phyloP scores from a whole-genome alignment of 2,329 filamentous ascomycete species.

The Phaeophleospora eucalypticola region DNA sequence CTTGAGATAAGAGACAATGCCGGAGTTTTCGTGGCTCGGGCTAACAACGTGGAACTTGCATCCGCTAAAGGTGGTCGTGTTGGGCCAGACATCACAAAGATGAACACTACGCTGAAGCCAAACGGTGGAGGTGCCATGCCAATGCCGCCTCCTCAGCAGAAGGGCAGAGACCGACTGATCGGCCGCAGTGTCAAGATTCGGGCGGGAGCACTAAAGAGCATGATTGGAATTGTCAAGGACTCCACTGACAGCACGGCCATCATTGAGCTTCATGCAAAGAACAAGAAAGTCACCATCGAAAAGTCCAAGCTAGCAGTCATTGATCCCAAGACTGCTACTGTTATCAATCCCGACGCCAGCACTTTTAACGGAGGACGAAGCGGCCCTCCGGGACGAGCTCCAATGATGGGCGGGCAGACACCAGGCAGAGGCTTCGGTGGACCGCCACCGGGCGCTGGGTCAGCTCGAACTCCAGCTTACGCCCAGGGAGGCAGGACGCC shows the following conservation, averaged over 20 bases:
- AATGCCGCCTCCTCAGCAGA: slow-evolving; percentile 66
- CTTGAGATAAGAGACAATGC: slow-evolving; percentile 80
- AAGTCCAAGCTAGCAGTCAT: slow-evolving; percentile 81
- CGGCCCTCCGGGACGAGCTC: slow-evolving; percentile 16
- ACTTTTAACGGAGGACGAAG: slow-evolving; percentile 18
- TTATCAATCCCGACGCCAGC: slow-evolving; percentile 61
- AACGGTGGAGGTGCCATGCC: slow-evolving; percentile 49
- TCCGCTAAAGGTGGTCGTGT: slow-evolving; percentile 89
- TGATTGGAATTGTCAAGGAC: slow-evolving; percentile 93
- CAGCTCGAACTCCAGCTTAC: slow-evolving; percentile 62
- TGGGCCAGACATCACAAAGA: slow-evolving; percentile 76
- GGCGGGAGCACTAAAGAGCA: slow-evolving; percentile 84
- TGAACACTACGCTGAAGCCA: slow-evolving; percentile 83
- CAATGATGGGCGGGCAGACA: slow-evolving; percentile 54
- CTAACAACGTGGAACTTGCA: slow-evolving; percentile 80
- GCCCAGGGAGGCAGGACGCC: slow-evolving; percentile 54
- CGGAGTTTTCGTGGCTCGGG: slow-evolving; percentile 82
- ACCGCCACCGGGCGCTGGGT: slow-evolving; percentile 58
- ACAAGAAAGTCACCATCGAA: slow-evolving; percentile 79
- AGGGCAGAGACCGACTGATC: slow-evolving; percentile 76
- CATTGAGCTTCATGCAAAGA: slow-evolving; percentile 91
- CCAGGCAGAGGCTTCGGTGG: slow-evolving; percentile 52
- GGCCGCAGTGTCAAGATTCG: slow-evolving; percentile 88
- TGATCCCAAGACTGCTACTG: slow-evolving; percentile 70
- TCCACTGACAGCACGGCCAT: slow-evolving; percentile 80